Evolutionary conservation across 1,139 yeast species (phyloP), one percentile per base, ranked within the genome.

Genomic region (Saccharomycopsis hybrid): DNA sequence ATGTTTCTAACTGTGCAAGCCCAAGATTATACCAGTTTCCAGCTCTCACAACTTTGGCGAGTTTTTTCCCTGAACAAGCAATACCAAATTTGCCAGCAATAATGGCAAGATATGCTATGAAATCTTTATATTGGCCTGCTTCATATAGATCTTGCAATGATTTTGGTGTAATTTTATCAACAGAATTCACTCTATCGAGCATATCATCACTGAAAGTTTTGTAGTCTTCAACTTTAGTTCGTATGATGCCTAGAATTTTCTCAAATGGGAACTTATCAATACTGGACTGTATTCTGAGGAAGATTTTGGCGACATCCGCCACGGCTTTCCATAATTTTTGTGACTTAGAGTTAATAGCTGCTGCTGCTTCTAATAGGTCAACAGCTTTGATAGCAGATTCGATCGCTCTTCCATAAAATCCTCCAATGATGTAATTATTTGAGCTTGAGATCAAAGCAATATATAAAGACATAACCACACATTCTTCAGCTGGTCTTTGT

Each of bases 11-110:
- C 54, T 80, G 78, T 0, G 88, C 73, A 33, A 84, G 63, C 1
- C 95, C 96, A 35, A 87, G 64, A 60, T 90, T 89, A 63, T 77
- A 86, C 65, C 76, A 73, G 1, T 78, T 70, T 9, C 82, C 71
- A 0, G 96, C 78, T 44, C 78, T 68, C 24, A 82, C 63, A n/a
- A 75, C 66, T 59, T 78, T 75, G 30, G 78, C 65, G 1, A 67
- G 58, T 36, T 71, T 46, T 80, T 59, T 37, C 71, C 72, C 45
- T 72, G 72, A 55, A 74, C 79, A 72, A 3, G 57, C 54, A 0
- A 57, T 55, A 49, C 65, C 67, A 35, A 43, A 42, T 41, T 53
- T 51, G 5, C 47, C 35, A 5, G 47, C 27, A 5, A 54, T 25
- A 18, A 54, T 39, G 9, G 36, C 38, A 4, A 52, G 32, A 7